These are phyloP conservation scores for Cucumis melo DNA, from an alignment of 306 rosid genomes.

Conservation along the genomic window DNA sequence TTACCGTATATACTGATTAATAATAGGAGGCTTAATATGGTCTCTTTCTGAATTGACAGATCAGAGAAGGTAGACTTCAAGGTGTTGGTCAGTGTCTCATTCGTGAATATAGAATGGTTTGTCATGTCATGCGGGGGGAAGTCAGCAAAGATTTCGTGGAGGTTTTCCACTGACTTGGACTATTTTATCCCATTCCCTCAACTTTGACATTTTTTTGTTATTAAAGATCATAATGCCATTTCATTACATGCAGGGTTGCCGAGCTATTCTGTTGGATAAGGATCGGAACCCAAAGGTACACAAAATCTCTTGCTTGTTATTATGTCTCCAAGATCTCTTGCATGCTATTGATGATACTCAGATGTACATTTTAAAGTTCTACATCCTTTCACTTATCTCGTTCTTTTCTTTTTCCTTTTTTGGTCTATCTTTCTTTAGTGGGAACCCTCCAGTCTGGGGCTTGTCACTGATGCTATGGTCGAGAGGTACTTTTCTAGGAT, in stretches of 20 bases:
- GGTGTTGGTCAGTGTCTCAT: slow-evolving; percentile 81
- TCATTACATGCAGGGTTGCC: slow-evolving; percentile 60
- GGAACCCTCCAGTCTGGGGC: slow-evolving; percentile 53
- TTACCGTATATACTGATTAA: too few relatives aligned
- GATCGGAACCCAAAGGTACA: slow-evolving; percentile 85
- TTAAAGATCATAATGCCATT: slow-evolving; percentile 1
- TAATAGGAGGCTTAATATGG: neutral
- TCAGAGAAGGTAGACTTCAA: slow-evolving; percentile 70
- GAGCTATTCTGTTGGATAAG: slow-evolving; percentile 83
- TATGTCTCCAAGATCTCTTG: neutral
- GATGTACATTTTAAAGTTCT: neutral
- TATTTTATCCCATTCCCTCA: neutral
- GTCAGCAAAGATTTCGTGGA: slow-evolving; percentile 83
- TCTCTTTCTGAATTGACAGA: slow-evolving; percentile 14
- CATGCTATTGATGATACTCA: neutral
- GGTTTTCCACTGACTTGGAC: slow-evolving; percentile 23
- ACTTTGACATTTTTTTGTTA: slow-evolving; percentile 7
- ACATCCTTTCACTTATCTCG: neutral
- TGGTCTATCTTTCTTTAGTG: slow-evolving; percentile 20
- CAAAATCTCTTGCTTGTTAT: neutral
- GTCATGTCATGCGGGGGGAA: slow-evolving; percentile 53
- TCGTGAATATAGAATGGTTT: slow-evolving; percentile 69
- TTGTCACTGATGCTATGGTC: slow-evolving; percentile 29
- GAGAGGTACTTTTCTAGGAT: slow-evolving; percentile 41
- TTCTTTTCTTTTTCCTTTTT: neutral